A percentile compares a stretch with the other conserved stretches of the same genome.
These are phyloP conservation scores for Neoascochyta sp. DNA, from an alignment of 2,329 filamentous ascomycete species.

Conservation along the genomic window DNA sequence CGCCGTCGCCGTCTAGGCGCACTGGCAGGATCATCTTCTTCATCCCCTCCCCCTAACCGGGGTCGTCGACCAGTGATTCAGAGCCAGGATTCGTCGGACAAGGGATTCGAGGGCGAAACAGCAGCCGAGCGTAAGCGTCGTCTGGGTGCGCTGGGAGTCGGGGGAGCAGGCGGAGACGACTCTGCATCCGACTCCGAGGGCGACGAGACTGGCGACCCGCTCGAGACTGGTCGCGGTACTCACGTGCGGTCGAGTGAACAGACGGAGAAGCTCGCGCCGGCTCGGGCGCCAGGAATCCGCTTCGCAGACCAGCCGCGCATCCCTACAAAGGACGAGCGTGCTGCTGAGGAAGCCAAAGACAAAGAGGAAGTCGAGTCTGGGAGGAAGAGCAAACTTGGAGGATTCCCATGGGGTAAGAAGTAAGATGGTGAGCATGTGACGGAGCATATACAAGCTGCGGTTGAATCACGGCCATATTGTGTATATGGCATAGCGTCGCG, in stretches of 20 bases:
- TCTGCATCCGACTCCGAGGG: conserved; percentile 32
- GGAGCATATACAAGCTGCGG: too few relatives aligned
- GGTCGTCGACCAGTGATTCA: conserved; percentile 11
- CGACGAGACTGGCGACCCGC: conserved; percentile 31
- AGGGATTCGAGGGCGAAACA: conserved; percentile 55
- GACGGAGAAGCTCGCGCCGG: conserved; percentile 11
- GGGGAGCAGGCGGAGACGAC: conserved; percentile 20
- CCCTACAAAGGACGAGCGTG: conserved; percentile 34
- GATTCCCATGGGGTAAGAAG: conserved; percentile 14
- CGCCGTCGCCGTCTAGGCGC: conserved; percentile 18
- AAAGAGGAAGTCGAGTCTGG: conserved; percentile 15
- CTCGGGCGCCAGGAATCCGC: conserved; percentile 53
- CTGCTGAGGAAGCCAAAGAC: conserved; percentile 21
- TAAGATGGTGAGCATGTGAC: not conserved
- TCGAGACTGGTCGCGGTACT: conserved; percentile 35
- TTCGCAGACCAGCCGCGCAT: conserved; percentile 53
- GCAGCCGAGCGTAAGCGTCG: conserved; percentile 70
- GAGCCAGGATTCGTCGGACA: conserved; percentile 29
- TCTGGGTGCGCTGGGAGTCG: conserved; percentile 67
- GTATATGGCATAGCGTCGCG: conserved; percentile 2
- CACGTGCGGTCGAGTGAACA: conserved; percentile 11
- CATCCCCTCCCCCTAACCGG: conserved; percentile 9
- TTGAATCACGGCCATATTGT: too few relatives aligned
- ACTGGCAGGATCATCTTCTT: conserved; percentile 12
- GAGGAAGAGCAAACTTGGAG: conserved; percentile 19